A percentile compares a stretch with the other conserved stretches of the same genome.
Conservation (phyloP, 164 flowering plant species). For the Berberis thunbergii region DNA sequence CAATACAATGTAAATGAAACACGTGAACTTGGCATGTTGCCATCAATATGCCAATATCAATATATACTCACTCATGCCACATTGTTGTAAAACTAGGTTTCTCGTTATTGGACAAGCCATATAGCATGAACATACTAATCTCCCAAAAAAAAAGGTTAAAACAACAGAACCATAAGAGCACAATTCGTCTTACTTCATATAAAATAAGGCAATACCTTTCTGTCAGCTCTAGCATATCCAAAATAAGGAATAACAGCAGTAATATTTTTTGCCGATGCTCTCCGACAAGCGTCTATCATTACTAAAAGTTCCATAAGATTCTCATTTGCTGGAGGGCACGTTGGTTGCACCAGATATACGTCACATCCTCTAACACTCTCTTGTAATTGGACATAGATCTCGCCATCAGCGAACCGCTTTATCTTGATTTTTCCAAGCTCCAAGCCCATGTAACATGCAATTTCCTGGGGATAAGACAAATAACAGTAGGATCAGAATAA, state of each 20-base stretch:
- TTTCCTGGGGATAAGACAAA: constrained; percentile 44
- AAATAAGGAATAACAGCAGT: constrained; percentile 99
- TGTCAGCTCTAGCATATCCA: constrained; percentile 99
- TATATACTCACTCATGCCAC: too few species aligned
- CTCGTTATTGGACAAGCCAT: too few species aligned
- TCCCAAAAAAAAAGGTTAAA: background rate
- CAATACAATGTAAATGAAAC: too few species aligned
- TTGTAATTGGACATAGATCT: constrained; percentile 85
- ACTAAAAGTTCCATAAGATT: constrained; percentile 92
- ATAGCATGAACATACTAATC: too few species aligned
- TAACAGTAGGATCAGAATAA: background rate
- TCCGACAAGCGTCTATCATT: constrained; percentile 96
- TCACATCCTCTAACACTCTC: constrained; percentile 98
- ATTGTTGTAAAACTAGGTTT: too few species aligned
- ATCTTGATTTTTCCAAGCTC: constrained; percentile 76
- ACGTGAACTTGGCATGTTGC: too few species aligned
- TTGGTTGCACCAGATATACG: constrained; percentile 90
- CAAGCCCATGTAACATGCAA: constrained; percentile 89
- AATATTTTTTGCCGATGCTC: constrained; percentile 94
- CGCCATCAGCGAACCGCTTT: constrained; percentile 92
- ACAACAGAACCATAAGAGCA: background rate
- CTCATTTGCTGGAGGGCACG: constrained; percentile 96
- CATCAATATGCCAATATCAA: too few species aligned
- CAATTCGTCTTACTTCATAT: background rate
- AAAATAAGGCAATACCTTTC: constrained; percentile 49